Percentiles rank a stretch among this genome's conserved stretches.
phyloP scores from a whole-genome alignment of 2,329 filamentous ascomycete species.

The Pyrenochaeta sp. region DNA sequence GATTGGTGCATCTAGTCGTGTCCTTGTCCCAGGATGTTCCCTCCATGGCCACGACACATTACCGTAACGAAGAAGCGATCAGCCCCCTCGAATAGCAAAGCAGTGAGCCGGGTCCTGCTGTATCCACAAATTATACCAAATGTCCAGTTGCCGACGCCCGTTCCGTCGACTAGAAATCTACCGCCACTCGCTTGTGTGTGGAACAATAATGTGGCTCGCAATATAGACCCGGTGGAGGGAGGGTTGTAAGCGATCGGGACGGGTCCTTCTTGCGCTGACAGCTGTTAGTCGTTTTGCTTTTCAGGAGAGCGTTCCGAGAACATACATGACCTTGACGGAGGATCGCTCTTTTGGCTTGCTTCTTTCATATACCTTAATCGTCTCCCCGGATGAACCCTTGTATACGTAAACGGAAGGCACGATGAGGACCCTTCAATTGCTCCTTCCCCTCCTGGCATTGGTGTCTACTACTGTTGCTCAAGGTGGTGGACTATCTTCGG shows the following conservation, averaged over 20 bases:
- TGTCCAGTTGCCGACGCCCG: slow-evolving; percentile 8
- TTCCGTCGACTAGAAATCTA: slow-evolving; percentile 7
- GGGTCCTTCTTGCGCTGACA: slow-evolving; percentile 3
- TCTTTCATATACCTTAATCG: slow-evolving; percentile 3
- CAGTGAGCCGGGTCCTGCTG: slow-evolving; percentile 5
- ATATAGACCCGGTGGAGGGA: slow-evolving; percentile 6
- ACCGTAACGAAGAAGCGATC: slow-evolving; percentile 7
- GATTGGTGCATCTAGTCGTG: slow-evolving; percentile 9
- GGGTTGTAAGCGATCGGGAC: slow-evolving; percentile 3
- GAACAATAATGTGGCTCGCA: slow-evolving; percentile 3
- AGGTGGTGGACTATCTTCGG: slow-evolving; percentile 13
- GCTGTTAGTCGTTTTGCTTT: slow-evolving; percentile 6
- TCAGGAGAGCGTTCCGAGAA: not conserved
- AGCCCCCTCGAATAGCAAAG: slow-evolving; percentile 7
- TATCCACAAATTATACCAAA: slow-evolving; percentile 6
- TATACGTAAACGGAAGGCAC: slow-evolving; percentile 7
- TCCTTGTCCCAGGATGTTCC: too few species aligned
- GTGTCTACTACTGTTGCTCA: slow-evolving; percentile 22
- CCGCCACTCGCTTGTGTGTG: slow-evolving; percentile 7
- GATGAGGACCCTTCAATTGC: slow-evolving; percentile 24
- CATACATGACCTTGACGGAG: slow-evolving; percentile 1
- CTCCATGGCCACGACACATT: slow-evolving; percentile 2
- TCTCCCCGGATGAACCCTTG: slow-evolving; percentile 1
- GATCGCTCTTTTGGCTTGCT: slow-evolving; percentile 1
- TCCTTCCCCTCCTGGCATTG: slow-evolving; percentile 24